Conservation (phyloP, 805 yeast genomes). For the Hanseniaspora occidentalis region DNA sequence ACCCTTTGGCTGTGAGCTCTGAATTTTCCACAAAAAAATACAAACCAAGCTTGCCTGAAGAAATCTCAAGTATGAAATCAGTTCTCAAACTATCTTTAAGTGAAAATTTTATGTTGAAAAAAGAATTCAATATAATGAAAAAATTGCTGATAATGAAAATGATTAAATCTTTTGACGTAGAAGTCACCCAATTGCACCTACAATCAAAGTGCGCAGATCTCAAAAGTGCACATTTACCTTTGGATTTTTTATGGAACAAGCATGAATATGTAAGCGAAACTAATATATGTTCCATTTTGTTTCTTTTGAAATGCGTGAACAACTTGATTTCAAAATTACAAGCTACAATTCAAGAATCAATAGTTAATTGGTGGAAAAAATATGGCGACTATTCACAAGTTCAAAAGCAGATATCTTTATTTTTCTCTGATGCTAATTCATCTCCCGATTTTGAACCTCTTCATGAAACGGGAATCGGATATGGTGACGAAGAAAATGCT, state of each 20-base stretch:
- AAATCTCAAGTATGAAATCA: slow-evolving; percentile 15
- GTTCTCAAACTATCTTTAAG: slow-evolving; percentile 16
- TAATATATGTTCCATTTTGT: slow-evolving; percentile 8
- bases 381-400: slow-evolving; percentile 30
- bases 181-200: too few relatives aligned
- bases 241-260: too few relatives aligned
- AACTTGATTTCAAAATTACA: slow-evolving; percentile 22
- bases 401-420: slow-evolving; percentile 21
- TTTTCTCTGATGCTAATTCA: too few relatives aligned
- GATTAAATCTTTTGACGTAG: neutral
- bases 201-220: neutral
- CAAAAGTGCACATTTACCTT: neutral
- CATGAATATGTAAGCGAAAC: neutral
- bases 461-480: too few relatives aligned
- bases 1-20: too few relatives aligned
- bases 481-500: too few relatives aligned
- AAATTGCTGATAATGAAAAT: slow-evolving; percentile 10
- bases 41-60: slow-evolving; percentile 19
- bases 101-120: slow-evolving; percentile 11
- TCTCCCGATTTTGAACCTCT: too few relatives aligned
- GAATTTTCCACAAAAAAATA: too few relatives aligned
- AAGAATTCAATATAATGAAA: slow-evolving; percentile 8
- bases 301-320: slow-evolving; percentile 12
- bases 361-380: slow-evolving; percentile 33
- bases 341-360: slow-evolving; percentile 22